These are phyloP conservation scores for Phytophthora palmivora DNA, from an alignment of 352 stramenopile species.

Conservation along the genomic window DNA sequence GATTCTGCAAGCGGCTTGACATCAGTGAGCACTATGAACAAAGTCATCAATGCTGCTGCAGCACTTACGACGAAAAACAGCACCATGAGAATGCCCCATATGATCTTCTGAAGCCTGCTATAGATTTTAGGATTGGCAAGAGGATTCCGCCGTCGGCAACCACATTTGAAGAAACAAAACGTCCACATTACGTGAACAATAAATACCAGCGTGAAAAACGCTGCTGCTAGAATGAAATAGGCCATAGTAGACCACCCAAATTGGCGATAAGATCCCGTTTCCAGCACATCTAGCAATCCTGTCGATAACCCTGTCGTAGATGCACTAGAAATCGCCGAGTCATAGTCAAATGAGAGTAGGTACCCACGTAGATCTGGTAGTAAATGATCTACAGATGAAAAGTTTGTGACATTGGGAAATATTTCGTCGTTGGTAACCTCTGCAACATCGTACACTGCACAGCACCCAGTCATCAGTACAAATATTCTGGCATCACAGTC, in stretches of 20 bases:
- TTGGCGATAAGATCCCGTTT: slow-evolving; percentile 50
- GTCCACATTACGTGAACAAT: slow-evolving; percentile 56
- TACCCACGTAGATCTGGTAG: slow-evolving; percentile 61
- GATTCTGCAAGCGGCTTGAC: slow-evolving; percentile 38
- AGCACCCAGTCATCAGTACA: neutral
- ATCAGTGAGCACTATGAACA: slow-evolving; percentile 43
- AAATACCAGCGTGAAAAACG: slow-evolving; percentile 42
- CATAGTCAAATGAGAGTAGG: slow-evolving; percentile 53
- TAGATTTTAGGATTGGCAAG: slow-evolving; percentile 56
- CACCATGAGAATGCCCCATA: slow-evolving; percentile 45
- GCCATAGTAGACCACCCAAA: slow-evolving; percentile 47
- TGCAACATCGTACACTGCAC: slow-evolving; percentile 69
- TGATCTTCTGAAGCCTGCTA: slow-evolving; percentile 52
- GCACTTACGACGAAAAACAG: slow-evolving; percentile 34
- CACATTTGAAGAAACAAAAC: slow-evolving; percentile 57
- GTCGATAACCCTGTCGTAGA: neutral
- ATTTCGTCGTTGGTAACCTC: slow-evolving; percentile 45
- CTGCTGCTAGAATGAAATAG: slow-evolving; percentile 38
- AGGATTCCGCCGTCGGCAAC: slow-evolving; percentile 51
- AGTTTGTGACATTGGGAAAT: slow-evolving; percentile 48
- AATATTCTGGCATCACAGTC: neutral
- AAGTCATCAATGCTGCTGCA: slow-evolving; percentile 34
- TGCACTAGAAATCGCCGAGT: slow-evolving; percentile 30
- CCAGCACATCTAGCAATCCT: slow-evolving; percentile 33
- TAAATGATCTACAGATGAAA: slow-evolving; percentile 38